These are phyloP conservation scores for Tolypocladium album DNA, from an alignment of 2,329 filamentous ascomycete genomes.

Conservation along the genomic window DNA sequence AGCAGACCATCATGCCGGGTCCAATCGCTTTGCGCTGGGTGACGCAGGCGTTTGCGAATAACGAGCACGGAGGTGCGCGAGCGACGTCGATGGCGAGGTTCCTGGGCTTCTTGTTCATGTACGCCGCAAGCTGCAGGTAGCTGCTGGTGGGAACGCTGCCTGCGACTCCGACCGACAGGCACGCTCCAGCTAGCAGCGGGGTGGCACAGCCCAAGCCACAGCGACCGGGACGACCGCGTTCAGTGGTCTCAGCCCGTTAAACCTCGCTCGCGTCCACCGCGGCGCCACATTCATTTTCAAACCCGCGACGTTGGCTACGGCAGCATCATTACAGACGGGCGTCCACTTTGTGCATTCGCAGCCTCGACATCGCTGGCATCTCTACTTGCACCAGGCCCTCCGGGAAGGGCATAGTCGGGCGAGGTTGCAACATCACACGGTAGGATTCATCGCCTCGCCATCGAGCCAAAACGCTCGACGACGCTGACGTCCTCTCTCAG, in stretches of 20 bases:
- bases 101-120: neutral
- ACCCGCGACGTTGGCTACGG: neutral
- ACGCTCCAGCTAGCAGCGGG: neutral
- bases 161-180: neutral
- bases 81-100: neutral
- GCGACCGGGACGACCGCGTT: constrained; percentile 9
- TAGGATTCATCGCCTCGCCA: neutral
- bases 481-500: neutral
- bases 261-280: neutral
- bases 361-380: neutral
- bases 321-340: neutral
- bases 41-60: neutral
- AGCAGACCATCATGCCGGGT: constrained; percentile 26
- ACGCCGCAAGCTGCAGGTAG: neutral
- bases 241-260: constrained; percentile 14
- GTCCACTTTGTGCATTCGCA: neutral
- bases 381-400: neutral
- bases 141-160: neutral
- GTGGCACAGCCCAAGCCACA: neutral
- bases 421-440: neutral
- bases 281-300: neutral
- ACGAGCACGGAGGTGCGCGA: neutral
- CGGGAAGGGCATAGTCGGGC: neutral
- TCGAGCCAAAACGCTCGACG: no score
- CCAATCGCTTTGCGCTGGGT: constrained; percentile 2